These are phyloP conservation scores for Polyplosphaeria fusca DNA, from an alignment of 495 filamentous ascomycete genomes.

Conservation along the genomic window DNA sequence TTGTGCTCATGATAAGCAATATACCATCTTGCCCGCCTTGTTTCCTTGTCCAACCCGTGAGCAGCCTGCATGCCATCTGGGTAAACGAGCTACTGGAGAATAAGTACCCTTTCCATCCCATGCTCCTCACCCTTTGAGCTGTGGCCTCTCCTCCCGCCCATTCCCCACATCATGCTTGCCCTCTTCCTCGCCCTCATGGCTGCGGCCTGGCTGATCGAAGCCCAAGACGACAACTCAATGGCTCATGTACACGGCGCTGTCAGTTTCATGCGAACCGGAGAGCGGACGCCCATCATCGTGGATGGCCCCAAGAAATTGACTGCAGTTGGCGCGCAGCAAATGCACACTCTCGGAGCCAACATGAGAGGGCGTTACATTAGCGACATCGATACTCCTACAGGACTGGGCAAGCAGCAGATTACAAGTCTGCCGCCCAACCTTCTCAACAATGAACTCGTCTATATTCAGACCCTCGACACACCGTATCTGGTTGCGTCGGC, in stretches of 20 bases:
- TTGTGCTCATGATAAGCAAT: slow-evolving; percentile 24
- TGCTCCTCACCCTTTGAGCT: slow-evolving; percentile 9
- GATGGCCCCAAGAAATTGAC: slow-evolving; percentile 56
- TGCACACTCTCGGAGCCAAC: slow-evolving; percentile 57
- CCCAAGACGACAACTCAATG: slow-evolving; percentile 14
- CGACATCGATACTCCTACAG: slow-evolving; percentile 34
- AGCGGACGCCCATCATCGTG: slow-evolving; percentile 59
- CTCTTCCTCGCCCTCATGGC: slow-evolving; percentile 33
- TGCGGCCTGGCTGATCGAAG: slow-evolving; percentile 26
- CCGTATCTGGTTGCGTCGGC: slow-evolving; percentile 58
- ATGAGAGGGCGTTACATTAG: slow-evolving; percentile 51
- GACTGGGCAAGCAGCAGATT: slow-evolving; percentile 38
- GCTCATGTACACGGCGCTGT: slow-evolving; percentile 62
- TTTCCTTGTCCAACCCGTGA: slow-evolving; percentile 7
- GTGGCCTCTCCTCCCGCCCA: slow-evolving; percentile 4
- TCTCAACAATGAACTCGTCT: slow-evolving; percentile 49
- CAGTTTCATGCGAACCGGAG: slow-evolving; percentile 71
- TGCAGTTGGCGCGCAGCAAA: slow-evolving; percentile 63
- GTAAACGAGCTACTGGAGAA: slow-evolving; percentile 6
- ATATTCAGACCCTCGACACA: slow-evolving; percentile 48
- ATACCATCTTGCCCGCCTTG: background rate
- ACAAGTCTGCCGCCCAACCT: slow-evolving; percentile 46
- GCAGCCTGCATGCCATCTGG: slow-evolving; percentile 17
- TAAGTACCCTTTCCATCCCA: slow-evolving; percentile 19
- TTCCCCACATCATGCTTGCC: slow-evolving; percentile 30